phyloP scores from a whole-genome alignment of 257 asterid genomes.

The Solanum chilense region DNA sequence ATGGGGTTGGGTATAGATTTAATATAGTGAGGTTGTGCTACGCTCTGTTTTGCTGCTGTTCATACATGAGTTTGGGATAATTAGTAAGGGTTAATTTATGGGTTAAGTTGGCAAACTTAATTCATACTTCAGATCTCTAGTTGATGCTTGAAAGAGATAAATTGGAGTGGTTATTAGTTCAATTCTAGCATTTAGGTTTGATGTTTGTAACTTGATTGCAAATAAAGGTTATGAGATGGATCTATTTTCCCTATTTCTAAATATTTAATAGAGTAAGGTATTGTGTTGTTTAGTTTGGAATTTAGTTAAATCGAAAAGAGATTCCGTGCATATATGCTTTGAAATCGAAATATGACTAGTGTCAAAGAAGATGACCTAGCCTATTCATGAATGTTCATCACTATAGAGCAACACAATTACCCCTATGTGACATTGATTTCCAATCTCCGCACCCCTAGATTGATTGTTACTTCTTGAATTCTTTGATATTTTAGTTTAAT shows the following conservation, averaged over 20 bases:
- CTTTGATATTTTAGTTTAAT: background rate
- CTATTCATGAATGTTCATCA: background rate
- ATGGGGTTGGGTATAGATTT: background rate
- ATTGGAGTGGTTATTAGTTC: background rate
- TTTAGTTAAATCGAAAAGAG: background rate
- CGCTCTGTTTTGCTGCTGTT: background rate
- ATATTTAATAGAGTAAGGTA: background rate
- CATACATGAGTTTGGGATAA: background rate
- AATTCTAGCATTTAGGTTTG: background rate
- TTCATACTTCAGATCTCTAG: background rate
- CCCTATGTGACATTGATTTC: background rate
- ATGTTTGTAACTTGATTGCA: background rate
- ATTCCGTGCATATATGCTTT: background rate
- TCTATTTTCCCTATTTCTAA: background rate
- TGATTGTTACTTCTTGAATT: background rate
- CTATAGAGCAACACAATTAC: background rate
- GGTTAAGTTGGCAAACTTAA: background rate
- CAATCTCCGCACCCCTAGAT: background rate
- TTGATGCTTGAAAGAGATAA: background rate
- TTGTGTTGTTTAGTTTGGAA: background rate
- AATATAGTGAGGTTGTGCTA: background rate
- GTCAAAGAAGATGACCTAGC: background rate
- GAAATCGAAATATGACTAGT: background rate
- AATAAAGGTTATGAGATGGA: background rate
- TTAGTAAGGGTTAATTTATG: background rate